Conservation (phyloP, 1,284 basidiomycete genomes). For the Cutaneotrichosporon sp. region DNA sequence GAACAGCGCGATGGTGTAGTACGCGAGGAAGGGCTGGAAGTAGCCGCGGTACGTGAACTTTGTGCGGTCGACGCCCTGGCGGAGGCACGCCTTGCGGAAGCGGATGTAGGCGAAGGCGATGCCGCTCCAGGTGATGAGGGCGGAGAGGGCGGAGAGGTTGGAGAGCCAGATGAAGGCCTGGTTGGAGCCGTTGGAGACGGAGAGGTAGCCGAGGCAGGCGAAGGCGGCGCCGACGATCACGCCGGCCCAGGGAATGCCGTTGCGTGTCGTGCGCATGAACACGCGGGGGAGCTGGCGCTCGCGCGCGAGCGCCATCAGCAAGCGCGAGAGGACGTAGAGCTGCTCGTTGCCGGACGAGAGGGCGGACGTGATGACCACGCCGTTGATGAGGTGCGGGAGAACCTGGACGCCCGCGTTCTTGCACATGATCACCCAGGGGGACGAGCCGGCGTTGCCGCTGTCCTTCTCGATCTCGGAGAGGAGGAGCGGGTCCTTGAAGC, state of each 20-base stretch:
- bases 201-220: constrained; percentile 57
- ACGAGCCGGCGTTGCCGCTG: constrained; percentile 63
- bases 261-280: constrained; percentile 62
- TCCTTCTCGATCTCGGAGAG: constrained; percentile 60
- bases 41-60: constrained; percentile 65
- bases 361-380: constrained; percentile 63
- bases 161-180: constrained; percentile 71
- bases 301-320: constrained; percentile 54
- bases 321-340: constrained; percentile 41
- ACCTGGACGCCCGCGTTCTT: constrained; percentile 69
- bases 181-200: constrained; percentile 61
- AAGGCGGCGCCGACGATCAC: constrained; percentile 70
- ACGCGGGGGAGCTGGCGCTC: constrained; percentile 60
- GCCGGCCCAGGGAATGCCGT: constrained; percentile 66
- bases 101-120: constrained; percentile 72
- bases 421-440: constrained; percentile 74
- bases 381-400: constrained; percentile 67
- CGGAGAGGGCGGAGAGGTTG: constrained; percentile 57
- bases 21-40: constrained; percentile 49
- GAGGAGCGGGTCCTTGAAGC: constrained; percentile 43
- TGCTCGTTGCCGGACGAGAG: constrained; percentile 36
- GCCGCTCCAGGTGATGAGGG: constrained; percentile 77
- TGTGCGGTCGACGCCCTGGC: constrained; percentile 61
- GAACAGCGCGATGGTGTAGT: constrained; percentile 20
- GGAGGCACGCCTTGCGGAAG: constrained; percentile 70